A percentile compares a stretch with the other conserved stretches of the same genome.
phyloP scores from a whole-genome alignment of 164 flowering plant species.

The Chloranthus sessilifolius region DNA sequence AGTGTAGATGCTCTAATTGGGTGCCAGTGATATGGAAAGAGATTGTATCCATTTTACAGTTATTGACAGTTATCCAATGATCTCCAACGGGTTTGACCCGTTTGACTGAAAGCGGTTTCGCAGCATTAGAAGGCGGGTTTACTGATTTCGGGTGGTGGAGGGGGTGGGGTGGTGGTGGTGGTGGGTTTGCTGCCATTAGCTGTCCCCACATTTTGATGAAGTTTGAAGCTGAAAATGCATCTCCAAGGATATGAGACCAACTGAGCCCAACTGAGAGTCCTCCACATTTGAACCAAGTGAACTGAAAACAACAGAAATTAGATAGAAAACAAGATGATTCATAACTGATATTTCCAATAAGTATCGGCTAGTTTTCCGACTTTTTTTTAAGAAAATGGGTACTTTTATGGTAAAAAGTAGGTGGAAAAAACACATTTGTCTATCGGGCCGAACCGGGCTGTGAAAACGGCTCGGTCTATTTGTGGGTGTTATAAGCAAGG shows the following conservation, averaged over 20 bases:
- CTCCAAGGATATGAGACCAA: constrained; percentile 74
- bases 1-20: constrained; percentile 27
- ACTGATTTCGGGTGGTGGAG: constrained; percentile 3
- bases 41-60: constrained; percentile 34
- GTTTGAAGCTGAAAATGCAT: constrained; percentile 41
- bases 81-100: constrained; percentile 43
- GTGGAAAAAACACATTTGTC: too few species aligned
- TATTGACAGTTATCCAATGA: constrained; percentile 34
- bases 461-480: too few species aligned
- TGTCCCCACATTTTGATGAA: constrained; percentile 48
- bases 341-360: too few species aligned
- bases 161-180: constrained; percentile 11
- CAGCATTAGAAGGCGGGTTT: not conserved
- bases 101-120: constrained; percentile 28
- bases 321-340: too few species aligned
- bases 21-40: constrained; percentile 32
- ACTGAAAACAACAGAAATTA: constrained; percentile 21
- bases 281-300: constrained; percentile 73
- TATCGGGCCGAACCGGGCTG: too few species aligned
- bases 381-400: too few species aligned
- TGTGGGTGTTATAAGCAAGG: too few species aligned
- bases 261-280: constrained; percentile 62
- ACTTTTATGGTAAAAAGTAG: too few species aligned
- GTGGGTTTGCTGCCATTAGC: constrained; percentile 22
- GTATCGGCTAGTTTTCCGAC: too few species aligned